Percentiles rank a stretch among this genome's conserved stretches.
phyloP scores from a whole-genome alignment of 164 flowering plant genomes.

The Tinospora cordifolia region DNA sequence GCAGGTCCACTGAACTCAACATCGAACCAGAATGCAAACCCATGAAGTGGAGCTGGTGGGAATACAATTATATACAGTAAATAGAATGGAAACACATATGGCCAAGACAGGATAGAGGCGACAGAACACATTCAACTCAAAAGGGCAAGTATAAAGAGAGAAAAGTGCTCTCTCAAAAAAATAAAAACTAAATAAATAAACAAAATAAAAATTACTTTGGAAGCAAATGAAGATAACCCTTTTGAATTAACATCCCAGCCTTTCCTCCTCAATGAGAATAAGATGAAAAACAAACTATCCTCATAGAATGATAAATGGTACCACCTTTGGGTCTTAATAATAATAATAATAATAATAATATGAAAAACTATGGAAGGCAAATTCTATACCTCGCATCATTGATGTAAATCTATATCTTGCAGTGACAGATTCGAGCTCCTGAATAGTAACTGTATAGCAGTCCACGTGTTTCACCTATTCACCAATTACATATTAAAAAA shows the following conservation, averaged over 20 bases:
- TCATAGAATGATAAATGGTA: background rate
- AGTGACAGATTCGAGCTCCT: conserved; percentile 78
- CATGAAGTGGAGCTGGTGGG: conserved; percentile 78
- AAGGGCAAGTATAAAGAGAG: background rate
- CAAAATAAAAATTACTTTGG: no score
- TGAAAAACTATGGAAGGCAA: background rate
- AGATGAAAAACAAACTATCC: background rate
- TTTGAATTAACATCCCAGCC: background rate
- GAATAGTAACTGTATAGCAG: conserved; percentile 57
- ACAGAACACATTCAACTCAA: background rate
- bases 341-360: background rate
- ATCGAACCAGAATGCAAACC: conserved; percentile 99
- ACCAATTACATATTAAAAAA: conserved; percentile 12
- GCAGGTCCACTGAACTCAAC: conserved; percentile 68
- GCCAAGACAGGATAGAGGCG: background rate
- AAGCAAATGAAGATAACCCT: background rate
- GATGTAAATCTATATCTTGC: conserved; percentile 65
- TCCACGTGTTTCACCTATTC: conserved; percentile 79
- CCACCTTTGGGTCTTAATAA: background rate
- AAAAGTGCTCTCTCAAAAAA: background rate
- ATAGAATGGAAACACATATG: background rate
- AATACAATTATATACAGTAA: background rate
- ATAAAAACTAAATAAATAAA: no score
- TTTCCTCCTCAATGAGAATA: background rate
- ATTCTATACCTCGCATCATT: conserved; percentile 77